Base-by-base conservation (phyloP, 192 early-diverging fungal species). In the Podila minutissima region DNA sequence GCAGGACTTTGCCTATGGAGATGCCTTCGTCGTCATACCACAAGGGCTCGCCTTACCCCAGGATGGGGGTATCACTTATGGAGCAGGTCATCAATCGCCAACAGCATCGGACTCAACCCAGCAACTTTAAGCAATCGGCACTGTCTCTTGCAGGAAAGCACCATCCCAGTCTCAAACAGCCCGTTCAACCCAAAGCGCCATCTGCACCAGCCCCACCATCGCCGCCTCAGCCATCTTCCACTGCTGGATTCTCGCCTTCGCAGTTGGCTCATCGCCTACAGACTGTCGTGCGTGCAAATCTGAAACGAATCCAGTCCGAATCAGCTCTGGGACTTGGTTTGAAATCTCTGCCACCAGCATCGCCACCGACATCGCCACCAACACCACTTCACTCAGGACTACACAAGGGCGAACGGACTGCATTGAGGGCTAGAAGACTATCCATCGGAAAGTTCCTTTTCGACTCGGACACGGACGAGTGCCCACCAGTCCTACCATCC, bases 31-130 rank as follows among this genome's bases (percentile, higher is more conserved):
- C 29, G 11, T 57, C 46, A 12, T 31, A n/a, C 26, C 10, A 60
- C 35, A 15, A 49, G 4, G 37, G 38, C 26, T 62, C 31, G 4
- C 77, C 66, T 9, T 81, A 64, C 5, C 59, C 77, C 10, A 57
- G 66, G 28, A 73, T 66, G 53, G 53, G 53, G 15, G 29, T 69
- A 32, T 81, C 77, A 26, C 67, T 81, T 10, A 81, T 81, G 77
- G 77, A 81, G 33, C 77, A 73, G 32, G 77, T 81, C 24, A 58
- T 81, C 28, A 69, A 81, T 33, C 77, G 77, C 19, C 77, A 81
- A 29, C 70, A 67, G 29, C 67, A 75, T 10, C 74, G 68, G 26
- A 49, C 70, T 8, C 74, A 67, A n/a, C 69, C 64, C 26, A 67
- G 59, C 51, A 81, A 73, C 57, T 81, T 81, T 61, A 72, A 64